phyloP scores from a whole-genome alignment of 78 protist species.

The Dictyostelium brefeldianum region DNA sequence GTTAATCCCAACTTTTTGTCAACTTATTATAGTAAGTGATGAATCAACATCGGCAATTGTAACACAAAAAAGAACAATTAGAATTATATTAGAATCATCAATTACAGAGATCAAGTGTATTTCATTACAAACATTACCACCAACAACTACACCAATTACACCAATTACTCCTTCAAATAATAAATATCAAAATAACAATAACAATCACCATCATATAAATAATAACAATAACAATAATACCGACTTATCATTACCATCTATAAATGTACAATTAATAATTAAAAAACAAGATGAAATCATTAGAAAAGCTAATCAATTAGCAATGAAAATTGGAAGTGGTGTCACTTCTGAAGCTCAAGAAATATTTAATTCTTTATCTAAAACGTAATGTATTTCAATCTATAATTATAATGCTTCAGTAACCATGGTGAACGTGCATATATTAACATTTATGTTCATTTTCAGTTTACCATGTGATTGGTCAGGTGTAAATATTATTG shows the following conservation, averaged over 20 bases:
- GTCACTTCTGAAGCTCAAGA: conserved; percentile 77
- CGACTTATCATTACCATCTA: conserved; percentile 49
- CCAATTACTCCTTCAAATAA: neutral
- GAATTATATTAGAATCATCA: conserved; percentile 56
- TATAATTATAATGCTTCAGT: too few relatives aligned
- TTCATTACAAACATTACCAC: neutral
- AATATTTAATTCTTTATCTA: conserved; percentile 57
- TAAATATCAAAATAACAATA: neutral
- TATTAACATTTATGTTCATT: neutral
- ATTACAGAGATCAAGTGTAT: conserved; percentile 45
- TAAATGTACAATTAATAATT: conserved; percentile 26
- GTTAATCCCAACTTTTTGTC: neutral
- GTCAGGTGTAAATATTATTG: conserved; percentile 73
- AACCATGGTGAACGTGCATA: too few relatives aligned
- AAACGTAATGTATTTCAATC: conserved; percentile 46
- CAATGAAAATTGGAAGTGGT: conserved; percentile 61
- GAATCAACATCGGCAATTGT: conserved; percentile 35
- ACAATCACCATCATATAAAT: neutral
- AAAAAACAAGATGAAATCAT: conserved; percentile 50
- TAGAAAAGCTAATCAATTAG: conserved; percentile 20
- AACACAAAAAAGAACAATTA: conserved; percentile 43
- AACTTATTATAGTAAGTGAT: conserved; percentile 69
- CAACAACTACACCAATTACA: neutral
- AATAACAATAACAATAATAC: neutral
- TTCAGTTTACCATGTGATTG: conserved; percentile 66